Evolutionary conservation across 305 asterid species (phyloP).

Genomic region (Petunia hybrid): DNA sequence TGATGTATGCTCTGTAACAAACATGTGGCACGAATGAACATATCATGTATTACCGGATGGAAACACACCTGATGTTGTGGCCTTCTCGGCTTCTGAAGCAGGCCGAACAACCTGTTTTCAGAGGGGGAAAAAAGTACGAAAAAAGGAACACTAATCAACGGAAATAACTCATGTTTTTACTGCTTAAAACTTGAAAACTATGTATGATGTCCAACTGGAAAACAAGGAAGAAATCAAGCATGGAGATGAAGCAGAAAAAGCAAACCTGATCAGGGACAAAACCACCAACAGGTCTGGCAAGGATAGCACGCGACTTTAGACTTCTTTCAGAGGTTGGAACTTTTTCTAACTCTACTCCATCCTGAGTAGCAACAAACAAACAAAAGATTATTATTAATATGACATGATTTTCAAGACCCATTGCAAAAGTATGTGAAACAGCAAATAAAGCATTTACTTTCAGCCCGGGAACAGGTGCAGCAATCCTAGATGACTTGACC

Average conservation of each 20-base stretch:
- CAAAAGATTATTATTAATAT: not conserved
- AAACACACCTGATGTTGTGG: slow-evolving; percentile 38
- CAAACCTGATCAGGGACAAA: slow-evolving; percentile 84
- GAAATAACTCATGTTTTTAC: not conserved
- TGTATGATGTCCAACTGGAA: slow-evolving; percentile 6
- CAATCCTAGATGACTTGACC: slow-evolving; percentile 64
- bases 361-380: slow-evolving; percentile 55
- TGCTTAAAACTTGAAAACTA: slow-evolving; percentile 18
- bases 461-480: slow-evolving; percentile 59
- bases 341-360: slow-evolving; percentile 68
- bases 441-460: slow-evolving; percentile 52
- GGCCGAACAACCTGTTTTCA: slow-evolving; percentile 62
- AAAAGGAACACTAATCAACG: slow-evolving; percentile 29
- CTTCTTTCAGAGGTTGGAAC: slow-evolving; percentile 65
- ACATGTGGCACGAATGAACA: slow-evolving; percentile 9
- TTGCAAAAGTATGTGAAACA: slow-evolving; percentile 14
- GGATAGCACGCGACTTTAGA: slow-evolving; percentile 66
- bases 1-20: not conserved
- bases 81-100: slow-evolving; percentile 65
- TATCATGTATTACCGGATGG: slow-evolving; percentile 52
- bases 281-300: slow-evolving; percentile 80
- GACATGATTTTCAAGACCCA: slow-evolving; percentile 28
- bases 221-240: not conserved
- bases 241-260: slow-evolving; percentile 18
- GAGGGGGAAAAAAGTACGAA: not conserved